phyloP scores from a whole-genome alignment of 495 filamentous ascomycete genomes.

The Penicillium riverlandense region DNA sequence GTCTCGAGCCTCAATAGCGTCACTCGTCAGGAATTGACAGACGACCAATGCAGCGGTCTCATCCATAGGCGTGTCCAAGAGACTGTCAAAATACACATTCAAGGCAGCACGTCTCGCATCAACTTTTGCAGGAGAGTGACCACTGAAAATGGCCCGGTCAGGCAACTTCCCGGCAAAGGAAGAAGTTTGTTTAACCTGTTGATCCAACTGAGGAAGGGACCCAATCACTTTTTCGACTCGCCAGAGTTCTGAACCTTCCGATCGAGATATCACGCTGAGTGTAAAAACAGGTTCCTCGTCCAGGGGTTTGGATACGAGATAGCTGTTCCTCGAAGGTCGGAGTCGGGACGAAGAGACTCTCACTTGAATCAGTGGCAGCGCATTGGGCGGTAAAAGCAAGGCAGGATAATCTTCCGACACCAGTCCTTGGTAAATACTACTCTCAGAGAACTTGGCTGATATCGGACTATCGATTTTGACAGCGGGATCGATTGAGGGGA shows the following conservation, averaged over 20 bases:
- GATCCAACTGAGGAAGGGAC: slow-evolving; percentile 75
- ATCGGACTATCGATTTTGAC: slow-evolving; percentile 32
- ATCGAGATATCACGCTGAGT: slow-evolving; percentile 72
- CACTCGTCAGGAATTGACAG: slow-evolving; percentile 82
- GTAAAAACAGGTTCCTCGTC: slow-evolving; percentile 95
- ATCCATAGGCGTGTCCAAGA: slow-evolving; percentile 76
- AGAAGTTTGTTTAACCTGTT: slow-evolving; percentile 63
- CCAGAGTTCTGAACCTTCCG: slow-evolving; percentile 78
- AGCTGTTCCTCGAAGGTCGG: slow-evolving; percentile 80
- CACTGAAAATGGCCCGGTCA: slow-evolving; percentile 78
- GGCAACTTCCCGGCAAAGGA: slow-evolving; percentile 67
- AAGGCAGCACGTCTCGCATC: slow-evolving; percentile 78
- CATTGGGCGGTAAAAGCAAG: slow-evolving; percentile 79
- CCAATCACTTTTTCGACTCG: slow-evolving; percentile 85
- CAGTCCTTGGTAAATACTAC: slow-evolving; percentile 56
- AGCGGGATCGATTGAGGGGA: slow-evolving; percentile 35
- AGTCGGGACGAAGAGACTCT: slow-evolving; percentile 88
- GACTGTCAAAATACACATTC: slow-evolving; percentile 75
- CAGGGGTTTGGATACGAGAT: slow-evolving; percentile 54
- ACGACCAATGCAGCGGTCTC: slow-evolving; percentile 71
- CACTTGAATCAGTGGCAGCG: slow-evolving; percentile 78
- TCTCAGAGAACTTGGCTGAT: slow-evolving; percentile 13
- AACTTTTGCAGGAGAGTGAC: slow-evolving; percentile 89
- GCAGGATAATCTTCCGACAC: slow-evolving; percentile 78
- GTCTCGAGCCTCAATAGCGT: slow-evolving; percentile 69